These are phyloP conservation scores for Populus euphratica DNA, from an alignment of 345 rosid genomes.

Conservation along the genomic window DNA sequence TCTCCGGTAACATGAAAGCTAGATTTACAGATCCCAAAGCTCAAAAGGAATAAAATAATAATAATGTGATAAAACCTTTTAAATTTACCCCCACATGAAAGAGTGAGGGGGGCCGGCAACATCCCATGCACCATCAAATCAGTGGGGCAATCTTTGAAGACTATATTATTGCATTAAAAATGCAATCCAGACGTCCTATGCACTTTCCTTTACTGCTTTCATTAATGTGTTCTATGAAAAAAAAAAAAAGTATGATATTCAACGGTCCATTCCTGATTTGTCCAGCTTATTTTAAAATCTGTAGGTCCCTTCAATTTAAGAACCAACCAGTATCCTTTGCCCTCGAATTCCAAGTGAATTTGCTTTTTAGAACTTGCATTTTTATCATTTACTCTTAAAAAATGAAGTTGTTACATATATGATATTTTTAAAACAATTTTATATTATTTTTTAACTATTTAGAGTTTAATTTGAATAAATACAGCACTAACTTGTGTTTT, in stretches of 20 bases:
- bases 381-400: no score
- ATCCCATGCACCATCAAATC: not conserved
- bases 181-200: not conserved
- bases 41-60: not conserved
- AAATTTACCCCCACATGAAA: not conserved
- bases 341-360: no score
- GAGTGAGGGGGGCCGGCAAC: not conserved
- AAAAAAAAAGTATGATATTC: not conserved
- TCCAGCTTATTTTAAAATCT: not conserved
- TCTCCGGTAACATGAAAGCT: not conserved
- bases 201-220: not conserved
- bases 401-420: no score
- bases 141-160: not conserved
- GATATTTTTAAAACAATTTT: no score
- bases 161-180: no score
- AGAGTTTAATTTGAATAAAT: no score
- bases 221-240: not conserved
- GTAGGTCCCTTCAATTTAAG: not conserved
- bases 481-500: no score
- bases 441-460: no score
- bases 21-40: not conserved
- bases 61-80: not conserved
- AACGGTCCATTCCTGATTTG: not conserved
- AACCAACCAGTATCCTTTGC: no score
- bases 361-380: no score